These are phyloP conservation scores for Drechslerella coelobrocha DNA, from an alignment of 2,329 filamentous ascomycete genomes.

Conservation along the genomic window DNA sequence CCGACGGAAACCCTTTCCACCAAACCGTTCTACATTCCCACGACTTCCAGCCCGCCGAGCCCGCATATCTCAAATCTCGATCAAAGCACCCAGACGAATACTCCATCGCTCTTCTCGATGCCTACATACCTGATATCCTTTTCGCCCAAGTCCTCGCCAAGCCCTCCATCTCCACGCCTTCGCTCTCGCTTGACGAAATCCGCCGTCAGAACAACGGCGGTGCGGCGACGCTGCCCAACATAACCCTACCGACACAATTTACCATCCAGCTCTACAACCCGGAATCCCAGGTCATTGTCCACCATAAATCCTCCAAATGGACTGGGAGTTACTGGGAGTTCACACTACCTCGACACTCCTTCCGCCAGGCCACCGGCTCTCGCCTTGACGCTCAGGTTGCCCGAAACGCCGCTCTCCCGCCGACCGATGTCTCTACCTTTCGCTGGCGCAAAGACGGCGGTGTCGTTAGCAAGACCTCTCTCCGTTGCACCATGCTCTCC, in stretches of 20 bases:
- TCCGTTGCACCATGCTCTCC: slow-evolving; percentile 54
- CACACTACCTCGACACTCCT: slow-evolving; percentile 84
- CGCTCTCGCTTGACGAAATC: slow-evolving; percentile 79
- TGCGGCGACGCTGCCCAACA: slow-evolving; percentile 72
- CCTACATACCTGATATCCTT: slow-evolving; percentile 78
- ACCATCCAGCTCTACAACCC: slow-evolving; percentile 92
- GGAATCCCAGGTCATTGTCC: slow-evolving; percentile 78
- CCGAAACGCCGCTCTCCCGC: slow-evolving; percentile 49
- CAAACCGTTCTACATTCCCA: slow-evolving; percentile 67
- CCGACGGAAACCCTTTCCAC: slow-evolving; percentile 59
- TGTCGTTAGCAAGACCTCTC: slow-evolving; percentile 51
- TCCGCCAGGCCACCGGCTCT: slow-evolving; percentile 79
- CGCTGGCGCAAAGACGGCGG: slow-evolving; percentile 55
- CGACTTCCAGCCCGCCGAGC: slow-evolving; percentile 78
- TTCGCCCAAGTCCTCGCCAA: slow-evolving; percentile 85
- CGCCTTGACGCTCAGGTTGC: slow-evolving; percentile 67
- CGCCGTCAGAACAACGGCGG: slow-evolving; percentile 72
- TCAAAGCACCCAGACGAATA: slow-evolving; percentile 86
- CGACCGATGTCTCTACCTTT: slow-evolving; percentile 52
- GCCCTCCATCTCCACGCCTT: slow-evolving; percentile 85
- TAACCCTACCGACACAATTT: slow-evolving; percentile 73
- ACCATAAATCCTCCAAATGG: slow-evolving; percentile 76
- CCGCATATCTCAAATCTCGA: slow-evolving; percentile 77
- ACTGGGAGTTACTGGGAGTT: slow-evolving; percentile 87
- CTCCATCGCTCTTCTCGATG: slow-evolving; percentile 82